Evolutionary conservation across 768 basidiomycete genomes (phyloP).

Genomic region (Mycena venus): DNA sequence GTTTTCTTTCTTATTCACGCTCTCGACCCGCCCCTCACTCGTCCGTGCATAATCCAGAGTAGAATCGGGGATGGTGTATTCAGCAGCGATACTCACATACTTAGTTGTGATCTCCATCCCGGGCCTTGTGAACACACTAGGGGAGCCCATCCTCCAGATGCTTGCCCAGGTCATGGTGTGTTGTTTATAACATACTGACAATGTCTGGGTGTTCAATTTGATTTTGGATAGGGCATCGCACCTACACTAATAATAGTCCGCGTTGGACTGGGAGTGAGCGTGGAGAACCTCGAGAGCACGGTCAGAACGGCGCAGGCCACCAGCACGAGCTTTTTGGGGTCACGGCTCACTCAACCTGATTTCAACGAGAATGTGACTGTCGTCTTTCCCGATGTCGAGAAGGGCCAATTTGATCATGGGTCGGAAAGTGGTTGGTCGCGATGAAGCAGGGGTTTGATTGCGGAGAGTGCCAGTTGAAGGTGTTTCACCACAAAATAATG

Average conservation of each 20-base stretch:
- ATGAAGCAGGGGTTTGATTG: background rate
- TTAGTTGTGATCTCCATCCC: constrained; percentile 15
- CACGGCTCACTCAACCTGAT: background rate
- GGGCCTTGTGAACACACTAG: background rate
- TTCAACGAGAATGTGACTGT: background rate
- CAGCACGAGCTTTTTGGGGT: background rate
- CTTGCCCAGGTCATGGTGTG: constrained; percentile 45
- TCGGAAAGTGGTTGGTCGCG: too few species aligned
- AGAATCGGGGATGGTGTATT: constrained; percentile 48
- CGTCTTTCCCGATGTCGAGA: background rate
- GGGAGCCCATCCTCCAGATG: constrained; percentile 31
- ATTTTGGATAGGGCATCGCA: constrained; percentile 47
- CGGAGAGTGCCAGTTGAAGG: background rate
- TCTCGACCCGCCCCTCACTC: too few species aligned
- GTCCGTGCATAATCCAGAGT: constrained; percentile 31
- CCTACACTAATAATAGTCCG: constrained; percentile 50
- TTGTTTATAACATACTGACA: background rate
- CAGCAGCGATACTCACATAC: constrained; percentile 43
- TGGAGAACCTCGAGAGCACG: background rate
- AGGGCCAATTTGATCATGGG: too few species aligned
- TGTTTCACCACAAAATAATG: too few species aligned
- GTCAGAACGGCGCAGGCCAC: background rate
- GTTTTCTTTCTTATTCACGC: constrained; percentile 1
- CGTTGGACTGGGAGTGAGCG: constrained; percentile 41
- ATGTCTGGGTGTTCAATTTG: background rate